phyloP scores from a whole-genome alignment of 305 asterid species.

The Plantago rigida region DNA sequence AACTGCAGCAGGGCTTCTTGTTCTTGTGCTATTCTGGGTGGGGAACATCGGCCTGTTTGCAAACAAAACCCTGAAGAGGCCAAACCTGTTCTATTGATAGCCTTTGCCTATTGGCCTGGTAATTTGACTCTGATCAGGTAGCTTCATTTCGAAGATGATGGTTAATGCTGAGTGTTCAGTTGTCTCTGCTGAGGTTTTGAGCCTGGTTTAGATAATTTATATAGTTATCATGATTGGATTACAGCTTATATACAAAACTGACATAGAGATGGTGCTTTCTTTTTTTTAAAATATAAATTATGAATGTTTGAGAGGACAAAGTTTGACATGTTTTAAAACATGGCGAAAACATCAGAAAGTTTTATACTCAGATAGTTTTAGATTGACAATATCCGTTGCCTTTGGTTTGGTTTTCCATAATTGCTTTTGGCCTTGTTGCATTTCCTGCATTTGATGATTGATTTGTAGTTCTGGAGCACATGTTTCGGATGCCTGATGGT shows the following conservation, averaged over 20 bases:
- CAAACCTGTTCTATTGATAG: conserved; percentile 21
- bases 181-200: not conserved
- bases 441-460: too few species aligned
- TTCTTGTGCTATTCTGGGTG: conserved; percentile 46
- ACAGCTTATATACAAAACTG: conserved; percentile 6
- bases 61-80: conserved; percentile 34
- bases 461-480: too few species aligned
- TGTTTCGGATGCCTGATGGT: too few species aligned
- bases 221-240: conserved; percentile 1
- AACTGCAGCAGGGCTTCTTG: conserved; percentile 31
- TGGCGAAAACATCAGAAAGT: not conserved
- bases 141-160: not conserved
- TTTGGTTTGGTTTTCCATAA: too few species aligned
- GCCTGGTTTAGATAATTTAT: not conserved
- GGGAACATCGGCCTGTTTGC: conserved; percentile 59
- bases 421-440: too few species aligned
- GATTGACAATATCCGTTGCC: not conserved
- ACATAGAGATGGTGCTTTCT: conserved; percentile 4
- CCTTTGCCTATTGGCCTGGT: conserved; percentile 10
- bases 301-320: not conserved
- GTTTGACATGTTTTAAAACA: not conserved
- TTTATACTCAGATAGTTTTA: too few species aligned
- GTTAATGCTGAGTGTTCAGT: not conserved
- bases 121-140: conserved; percentile 2
- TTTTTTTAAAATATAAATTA: not conserved